phyloP scores from a whole-genome alignment of 2,329 filamentous ascomycete species.

The Metarhizium sp. region DNA sequence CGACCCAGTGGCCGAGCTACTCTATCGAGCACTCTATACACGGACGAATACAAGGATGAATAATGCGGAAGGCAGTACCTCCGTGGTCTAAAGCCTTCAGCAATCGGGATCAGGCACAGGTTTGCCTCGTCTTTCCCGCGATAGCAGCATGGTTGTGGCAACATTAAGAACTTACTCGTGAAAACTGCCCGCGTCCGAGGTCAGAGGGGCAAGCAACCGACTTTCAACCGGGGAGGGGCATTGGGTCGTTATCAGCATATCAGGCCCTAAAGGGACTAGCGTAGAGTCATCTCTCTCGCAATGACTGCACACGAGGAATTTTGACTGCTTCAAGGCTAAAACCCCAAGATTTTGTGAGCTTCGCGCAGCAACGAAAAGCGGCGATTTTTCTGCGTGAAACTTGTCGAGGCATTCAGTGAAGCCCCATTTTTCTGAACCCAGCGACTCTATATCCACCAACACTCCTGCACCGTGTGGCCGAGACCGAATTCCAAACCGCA shows the following conservation, averaged over 20 bases:
- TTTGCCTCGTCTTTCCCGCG: too few relatives aligned
- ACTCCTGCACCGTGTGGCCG: background rate
- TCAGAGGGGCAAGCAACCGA: slow-evolving; percentile 12
- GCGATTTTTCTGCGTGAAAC: background rate
- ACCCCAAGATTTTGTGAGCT: slow-evolving; percentile 10
- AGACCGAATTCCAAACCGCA: background rate
- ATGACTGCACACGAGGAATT: slow-evolving; percentile 33
- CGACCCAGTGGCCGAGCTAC: too few relatives aligned
- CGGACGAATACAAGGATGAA: too few relatives aligned
- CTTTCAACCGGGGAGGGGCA: slow-evolving; percentile 26
- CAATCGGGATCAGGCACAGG: too few relatives aligned
- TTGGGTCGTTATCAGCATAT: slow-evolving; percentile 23
- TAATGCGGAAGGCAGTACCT: too few relatives aligned
- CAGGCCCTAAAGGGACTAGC: slow-evolving; percentile 24
- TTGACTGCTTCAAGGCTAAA: slow-evolving; percentile 28
- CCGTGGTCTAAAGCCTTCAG: too few relatives aligned
- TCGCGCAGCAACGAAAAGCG: slow-evolving; percentile 7
- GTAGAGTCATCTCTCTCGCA: slow-evolving; percentile 26
- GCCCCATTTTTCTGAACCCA: background rate
- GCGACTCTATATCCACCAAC: background rate
- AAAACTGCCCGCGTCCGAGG: background rate
- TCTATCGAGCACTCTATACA: too few relatives aligned
- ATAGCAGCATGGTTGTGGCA: too few relatives aligned
- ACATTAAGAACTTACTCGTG: too few relatives aligned
- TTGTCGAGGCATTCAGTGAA: background rate